A percentile compares a stretch with the other conserved stretches of the same genome.
Evolutionary conservation across 768 basidiomycete genomes (phyloP).

Genomic region (Mycena belliarum): DNA sequence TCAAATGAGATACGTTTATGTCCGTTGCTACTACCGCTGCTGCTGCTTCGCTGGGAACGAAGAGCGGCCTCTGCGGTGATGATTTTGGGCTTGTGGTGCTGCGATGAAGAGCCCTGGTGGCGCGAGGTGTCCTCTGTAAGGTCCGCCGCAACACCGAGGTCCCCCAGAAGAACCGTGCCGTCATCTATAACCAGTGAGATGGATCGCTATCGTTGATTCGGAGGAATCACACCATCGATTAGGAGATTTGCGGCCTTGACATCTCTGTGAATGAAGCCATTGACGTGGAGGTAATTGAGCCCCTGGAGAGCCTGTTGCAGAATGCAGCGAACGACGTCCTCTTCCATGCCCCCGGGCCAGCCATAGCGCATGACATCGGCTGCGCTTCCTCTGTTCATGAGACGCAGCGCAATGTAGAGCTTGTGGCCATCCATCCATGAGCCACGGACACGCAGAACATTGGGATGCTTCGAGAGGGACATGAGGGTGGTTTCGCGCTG

Average conservation of each 20-base stretch:
- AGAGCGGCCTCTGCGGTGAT: slow-evolving; percentile 34
- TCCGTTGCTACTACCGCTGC: slow-evolving; percentile 13
- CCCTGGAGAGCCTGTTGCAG: slow-evolving; percentile 85
- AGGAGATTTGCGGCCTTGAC: slow-evolving; percentile 93
- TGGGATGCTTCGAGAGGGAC: slow-evolving; percentile 92
- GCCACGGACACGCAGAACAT: slow-evolving; percentile 88
- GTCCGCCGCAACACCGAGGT: slow-evolving; percentile 90
- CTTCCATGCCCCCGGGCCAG: slow-evolving; percentile 88
- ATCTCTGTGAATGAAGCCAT: slow-evolving; percentile 65
- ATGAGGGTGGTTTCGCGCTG: slow-evolving; percentile 88
- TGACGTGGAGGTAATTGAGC: slow-evolving; percentile 87
- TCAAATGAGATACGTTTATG: slow-evolving; percentile 39
- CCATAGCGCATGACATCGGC: slow-evolving; percentile 83
- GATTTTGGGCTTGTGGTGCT: slow-evolving; percentile 29
- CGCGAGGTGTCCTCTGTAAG: slow-evolving; percentile 64
- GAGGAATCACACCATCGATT: slow-evolving; percentile 33
- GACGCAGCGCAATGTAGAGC: slow-evolving; percentile 81
- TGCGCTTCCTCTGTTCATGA: slow-evolving; percentile 88
- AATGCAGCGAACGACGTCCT: slow-evolving; percentile 84
- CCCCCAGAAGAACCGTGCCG: slow-evolving; percentile 87
- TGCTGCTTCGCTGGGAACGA: slow-evolving; percentile 27
- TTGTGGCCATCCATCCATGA: slow-evolving; percentile 86
- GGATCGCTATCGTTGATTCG: not conserved
- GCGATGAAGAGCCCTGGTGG: slow-evolving; percentile 25
- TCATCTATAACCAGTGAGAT: slow-evolving; percentile 46